phyloP scores from a whole-genome alignment of 2,329 filamentous ascomycete genomes.

The Pseudogymnoascus sp. region DNA sequence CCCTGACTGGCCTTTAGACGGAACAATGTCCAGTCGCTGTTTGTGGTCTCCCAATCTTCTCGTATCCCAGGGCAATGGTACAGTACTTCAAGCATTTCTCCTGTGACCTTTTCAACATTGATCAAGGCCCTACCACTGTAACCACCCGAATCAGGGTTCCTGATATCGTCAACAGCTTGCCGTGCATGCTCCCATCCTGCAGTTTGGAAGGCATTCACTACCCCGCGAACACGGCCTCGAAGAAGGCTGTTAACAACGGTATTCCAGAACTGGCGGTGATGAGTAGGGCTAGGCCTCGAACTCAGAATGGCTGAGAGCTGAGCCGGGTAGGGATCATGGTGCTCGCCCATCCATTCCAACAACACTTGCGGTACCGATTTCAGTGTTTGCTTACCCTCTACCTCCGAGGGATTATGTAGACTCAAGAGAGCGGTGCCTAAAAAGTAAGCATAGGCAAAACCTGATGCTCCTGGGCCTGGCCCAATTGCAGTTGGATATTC shows the following conservation, averaged over 20 bases:
- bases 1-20: slow-evolving; percentile 65
- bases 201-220: slow-evolving; percentile 59
- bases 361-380: slow-evolving; percentile 67
- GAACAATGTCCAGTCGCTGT: slow-evolving; percentile 77
- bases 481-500: slow-evolving; percentile 57
- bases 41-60: slow-evolving; percentile 75
- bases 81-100: slow-evolving; percentile 61
- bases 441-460: slow-evolving; percentile 70
- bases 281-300: slow-evolving; percentile 64
- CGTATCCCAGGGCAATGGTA: slow-evolving; percentile 61
- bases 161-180: slow-evolving; percentile 52
- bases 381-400: neutral
- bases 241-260: slow-evolving; percentile 66
- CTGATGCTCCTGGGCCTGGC: slow-evolving; percentile 51
- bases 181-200: slow-evolving; percentile 74
- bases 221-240: slow-evolving; percentile 64
- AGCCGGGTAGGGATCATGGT: slow-evolving; percentile 64
- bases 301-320: slow-evolving; percentile 59
- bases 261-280: slow-evolving; percentile 77
- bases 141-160: slow-evolving; percentile 47
- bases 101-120: slow-evolving; percentile 66
- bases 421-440: slow-evolving; percentile 71
- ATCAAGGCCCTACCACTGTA: slow-evolving; percentile 71
- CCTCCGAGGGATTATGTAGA: slow-evolving; percentile 58
- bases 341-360: slow-evolving; percentile 71